These are phyloP conservation scores for Aspergillus ostianus DNA, from an alignment of 495 filamentous ascomycete genomes.

Conservation along the genomic window DNA sequence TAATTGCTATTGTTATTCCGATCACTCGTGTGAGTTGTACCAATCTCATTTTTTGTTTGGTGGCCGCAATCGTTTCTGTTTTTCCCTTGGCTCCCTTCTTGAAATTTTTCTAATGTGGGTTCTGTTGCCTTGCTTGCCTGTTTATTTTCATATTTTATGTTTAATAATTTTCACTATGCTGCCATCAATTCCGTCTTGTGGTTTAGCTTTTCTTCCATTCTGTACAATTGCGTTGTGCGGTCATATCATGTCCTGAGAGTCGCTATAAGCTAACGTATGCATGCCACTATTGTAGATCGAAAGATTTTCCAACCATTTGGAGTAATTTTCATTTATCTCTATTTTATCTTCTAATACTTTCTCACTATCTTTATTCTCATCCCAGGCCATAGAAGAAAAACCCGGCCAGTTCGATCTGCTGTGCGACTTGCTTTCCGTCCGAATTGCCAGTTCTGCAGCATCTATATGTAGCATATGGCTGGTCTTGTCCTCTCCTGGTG, in stretches of 20 bases:
- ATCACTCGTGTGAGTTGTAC: slow-evolving; percentile 12
- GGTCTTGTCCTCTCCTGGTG: background rate
- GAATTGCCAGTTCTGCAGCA: background rate
- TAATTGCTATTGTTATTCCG: slow-evolving; percentile 5
- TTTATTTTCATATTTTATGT: background rate
- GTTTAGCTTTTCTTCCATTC: background rate
- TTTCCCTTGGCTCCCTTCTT: background rate
- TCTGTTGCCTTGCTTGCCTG: background rate
- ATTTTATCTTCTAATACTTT: no score
- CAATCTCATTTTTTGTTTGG: background rate
- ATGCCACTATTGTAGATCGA: slow-evolving; percentile 9
- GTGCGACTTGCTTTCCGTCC: background rate
- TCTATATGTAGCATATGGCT: slow-evolving; percentile 8
- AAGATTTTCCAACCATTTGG: slow-evolving; percentile 10
- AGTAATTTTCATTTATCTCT: slow-evolving; percentile 13
- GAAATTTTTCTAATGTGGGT: background rate
- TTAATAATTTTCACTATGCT: background rate
- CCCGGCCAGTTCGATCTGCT: background rate
- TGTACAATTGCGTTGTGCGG: slow-evolving; percentile 17
- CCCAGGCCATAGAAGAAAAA: slow-evolving; percentile 1
- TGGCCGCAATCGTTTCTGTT: background rate
- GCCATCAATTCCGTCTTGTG: no score
- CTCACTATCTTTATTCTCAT: background rate
- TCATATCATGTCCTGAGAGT: slow-evolving; percentile 6
- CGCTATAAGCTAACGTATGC: slow-evolving; percentile 16